Evolutionary conservation across 2,329 filamentous ascomycete genomes (phyloP), one percentile per base, ranked within the genome.

Genomic region (Sporothrix mexicana): DNA sequence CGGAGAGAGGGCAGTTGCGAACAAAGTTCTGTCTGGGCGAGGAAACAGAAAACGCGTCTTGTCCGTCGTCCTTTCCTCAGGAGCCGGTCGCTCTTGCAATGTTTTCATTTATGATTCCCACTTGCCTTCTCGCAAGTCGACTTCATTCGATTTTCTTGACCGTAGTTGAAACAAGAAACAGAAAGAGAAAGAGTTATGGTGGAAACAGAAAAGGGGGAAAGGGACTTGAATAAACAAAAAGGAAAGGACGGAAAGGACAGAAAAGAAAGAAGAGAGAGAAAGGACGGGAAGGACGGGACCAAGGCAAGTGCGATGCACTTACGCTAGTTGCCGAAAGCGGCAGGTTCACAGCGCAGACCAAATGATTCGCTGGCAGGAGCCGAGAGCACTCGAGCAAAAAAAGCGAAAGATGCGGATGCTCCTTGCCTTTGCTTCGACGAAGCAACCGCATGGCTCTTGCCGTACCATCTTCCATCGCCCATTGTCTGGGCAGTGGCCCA

Each of bases 321-420:
- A 64, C 61, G 47, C n/a, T 47, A 23, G 17, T 6, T 47, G 61
- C 30, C 67, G 66, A 25, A 41, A 23, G 25, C 17, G 51, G 62
- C 25, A 68, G 51, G 70, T 25, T 30, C 62, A 36, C 25, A 49
- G 10, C 15, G 17, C 25, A 12, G 20, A 45, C 8, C 17, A n/a
- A 72, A 53, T 62, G 71, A 69, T 64, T 69, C 20, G 71, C 53
- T 69, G 45, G 57, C 55, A 72, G 36, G 55, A 57, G 66, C 55
- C 71, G 47, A 57, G 15, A 30, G n/a, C 3, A 12, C 43, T n/a
- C 23, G 5, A 36, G 30, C 30, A 47, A 20, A 12, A 12, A 17
- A 30, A 6, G 13, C 17, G 25, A n/a, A 10, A 23, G 20, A 43
- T 43, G 13, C n/a, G 2, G 30, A 30, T 51, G 47, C 36, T 57